A percentile compares a stretch with the other conserved stretches of the same genome.
Evolutionary conservation across 2,329 filamentous ascomycete genomes (phyloP).

Genomic region (Apiospora arundinis): DNA sequence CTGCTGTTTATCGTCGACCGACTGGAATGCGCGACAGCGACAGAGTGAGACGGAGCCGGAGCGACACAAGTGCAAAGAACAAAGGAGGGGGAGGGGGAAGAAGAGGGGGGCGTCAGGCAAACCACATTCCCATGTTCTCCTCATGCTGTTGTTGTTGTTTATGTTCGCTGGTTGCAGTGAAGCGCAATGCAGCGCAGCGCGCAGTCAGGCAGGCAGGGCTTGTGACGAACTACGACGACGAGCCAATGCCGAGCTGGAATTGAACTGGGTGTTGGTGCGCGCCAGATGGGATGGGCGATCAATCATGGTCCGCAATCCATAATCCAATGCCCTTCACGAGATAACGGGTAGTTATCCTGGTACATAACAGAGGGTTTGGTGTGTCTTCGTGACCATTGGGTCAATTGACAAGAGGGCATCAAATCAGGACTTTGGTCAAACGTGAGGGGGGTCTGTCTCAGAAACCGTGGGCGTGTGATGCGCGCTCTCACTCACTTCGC

Average conservation of each 20-base stretch:
- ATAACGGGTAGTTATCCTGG: conserved; percentile 10
- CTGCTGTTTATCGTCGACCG: conserved; percentile 7
- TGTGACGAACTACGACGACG: neutral
- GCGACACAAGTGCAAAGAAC: neutral
- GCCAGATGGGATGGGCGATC: neutral
- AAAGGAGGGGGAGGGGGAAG: neutral
- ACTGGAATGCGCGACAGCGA: conserved; percentile 14
- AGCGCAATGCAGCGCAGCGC: neutral
- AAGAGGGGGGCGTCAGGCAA: neutral
- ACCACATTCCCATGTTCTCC: neutral
- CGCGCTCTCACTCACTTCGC: neutral
- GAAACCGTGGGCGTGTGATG: conserved; percentile 17
- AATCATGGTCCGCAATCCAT: neutral
- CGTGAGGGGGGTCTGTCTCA: conserved; percentile 16
- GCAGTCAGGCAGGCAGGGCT: conserved; percentile 3
- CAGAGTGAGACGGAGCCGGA: conserved; percentile 9
- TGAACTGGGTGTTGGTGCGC: conserved; percentile 3
- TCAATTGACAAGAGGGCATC: conserved; percentile 13
- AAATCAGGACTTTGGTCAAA: conserved; percentile 1
- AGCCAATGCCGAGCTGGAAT: conserved; percentile 10
- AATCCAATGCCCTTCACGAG: neutral
- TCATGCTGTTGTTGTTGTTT: neutral
- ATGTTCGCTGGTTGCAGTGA: conserved; percentile 6
- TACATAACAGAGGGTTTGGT: neutral
- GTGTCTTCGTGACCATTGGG: conserved; percentile 9